These are phyloP conservation scores for Xylariomycetidae sp. DNA, from an alignment of 2,329 filamentous ascomycete species.

Conservation along the genomic window DNA sequence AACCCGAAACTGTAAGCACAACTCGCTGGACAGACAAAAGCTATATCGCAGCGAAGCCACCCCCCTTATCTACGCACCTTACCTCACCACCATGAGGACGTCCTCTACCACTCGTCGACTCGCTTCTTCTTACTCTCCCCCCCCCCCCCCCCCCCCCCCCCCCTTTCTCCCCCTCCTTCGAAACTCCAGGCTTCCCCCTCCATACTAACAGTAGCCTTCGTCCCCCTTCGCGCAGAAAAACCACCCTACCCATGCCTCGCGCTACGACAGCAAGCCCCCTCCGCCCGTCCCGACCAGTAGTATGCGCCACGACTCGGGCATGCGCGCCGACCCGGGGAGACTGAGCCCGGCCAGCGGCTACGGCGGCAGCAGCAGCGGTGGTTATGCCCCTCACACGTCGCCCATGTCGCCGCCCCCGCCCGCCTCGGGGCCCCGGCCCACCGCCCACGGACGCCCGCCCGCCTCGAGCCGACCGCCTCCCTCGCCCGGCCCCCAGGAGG, in stretches of 20 bases:
- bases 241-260: conserved; percentile 16
- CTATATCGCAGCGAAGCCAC: no score
- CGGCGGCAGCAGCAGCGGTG: conserved; percentile 2
- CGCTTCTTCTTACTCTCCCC: no score
- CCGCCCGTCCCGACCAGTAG: conserved; percentile 35
- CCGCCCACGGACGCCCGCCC: conserved; percentile 47
- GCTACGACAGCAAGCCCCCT: conserved; percentile 46
- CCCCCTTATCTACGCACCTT: no score
- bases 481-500: conserved; percentile 52
- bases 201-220: no score
- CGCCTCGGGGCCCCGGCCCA: conserved; percentile 36
- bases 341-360: conserved; percentile 13
- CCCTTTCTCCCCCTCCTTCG: conserved; percentile 5
- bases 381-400: conserved; percentile 18
- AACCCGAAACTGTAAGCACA: no score
- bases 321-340: conserved; percentile 20
- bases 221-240: no score
- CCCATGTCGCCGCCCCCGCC: conserved; percentile 48
- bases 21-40: no score
- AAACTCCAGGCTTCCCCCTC: no score
- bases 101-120: no score
- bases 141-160: conserved; percentile 1
- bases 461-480: conserved; percentile 60
- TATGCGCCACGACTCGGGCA: conserved; percentile 23
- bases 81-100: no score